phyloP scores from a whole-genome alignment of 1,284 basidiomycete species.

The Ustilago trichophora region DNA sequence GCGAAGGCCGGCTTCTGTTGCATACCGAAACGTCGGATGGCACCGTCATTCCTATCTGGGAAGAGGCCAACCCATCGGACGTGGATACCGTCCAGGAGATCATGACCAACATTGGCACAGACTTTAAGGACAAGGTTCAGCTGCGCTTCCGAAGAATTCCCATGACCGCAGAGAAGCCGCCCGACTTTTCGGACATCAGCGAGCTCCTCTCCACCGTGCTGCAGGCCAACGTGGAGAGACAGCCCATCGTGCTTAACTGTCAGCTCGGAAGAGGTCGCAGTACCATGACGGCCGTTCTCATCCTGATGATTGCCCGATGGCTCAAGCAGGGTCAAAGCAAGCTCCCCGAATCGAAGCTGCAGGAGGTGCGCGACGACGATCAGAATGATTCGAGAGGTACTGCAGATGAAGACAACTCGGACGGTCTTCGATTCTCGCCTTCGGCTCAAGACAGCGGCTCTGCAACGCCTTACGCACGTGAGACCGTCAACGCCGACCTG shows the following conservation, averaged over 20 bases:
- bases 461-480: constrained; percentile 12
- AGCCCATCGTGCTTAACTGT: constrained; percentile 91
- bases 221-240: constrained; percentile 75
- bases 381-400: not conserved
- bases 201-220: constrained; percentile 82
- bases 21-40: constrained; percentile 91
- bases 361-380: constrained; percentile 22
- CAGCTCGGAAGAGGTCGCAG: constrained; percentile 95
- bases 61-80: constrained; percentile 80
- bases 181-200: constrained; percentile 65
- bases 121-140: constrained; percentile 69
- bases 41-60: constrained; percentile 92
- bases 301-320: constrained; percentile 89
- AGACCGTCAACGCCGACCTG: constrained; percentile 37
- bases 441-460: constrained; percentile 23
- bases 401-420: not conserved
- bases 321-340: constrained; percentile 66
- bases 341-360: constrained; percentile 62
- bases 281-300: constrained; percentile 85
- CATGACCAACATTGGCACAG: constrained; percentile 71
- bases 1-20: constrained; percentile 85
- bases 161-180: constrained; percentile 76
- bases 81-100: constrained; percentile 88
- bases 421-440: constrained; percentile 13
- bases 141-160: constrained; percentile 86